Conservation (phyloP, 306 rosid species). For the Arachis hypogaea region DNA sequence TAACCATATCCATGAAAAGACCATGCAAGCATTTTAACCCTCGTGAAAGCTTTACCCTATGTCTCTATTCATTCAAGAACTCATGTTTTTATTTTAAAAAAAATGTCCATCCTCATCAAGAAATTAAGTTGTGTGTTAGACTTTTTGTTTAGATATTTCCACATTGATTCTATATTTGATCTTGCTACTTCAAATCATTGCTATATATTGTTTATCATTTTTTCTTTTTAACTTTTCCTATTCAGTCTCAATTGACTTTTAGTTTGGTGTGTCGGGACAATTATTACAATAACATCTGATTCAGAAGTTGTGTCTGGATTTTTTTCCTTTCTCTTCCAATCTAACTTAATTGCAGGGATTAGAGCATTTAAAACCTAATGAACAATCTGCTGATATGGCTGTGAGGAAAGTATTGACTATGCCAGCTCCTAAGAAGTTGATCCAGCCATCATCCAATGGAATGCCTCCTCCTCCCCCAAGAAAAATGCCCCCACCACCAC, state of each 20-base stretch:
- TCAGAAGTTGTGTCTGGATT: conserved; percentile 50
- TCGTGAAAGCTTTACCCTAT: background rate
- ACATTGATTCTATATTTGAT: conserved; percentile 11
- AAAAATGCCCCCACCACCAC: conserved; percentile 69
- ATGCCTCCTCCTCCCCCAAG: conserved; percentile 59
- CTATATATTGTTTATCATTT: conserved; percentile 16
- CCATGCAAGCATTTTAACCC: conserved; percentile 5
- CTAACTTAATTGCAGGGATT: conserved; percentile 66
- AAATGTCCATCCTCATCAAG: background rate
- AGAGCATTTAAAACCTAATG: conserved; percentile 47
- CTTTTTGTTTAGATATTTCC: conserved; percentile 14
- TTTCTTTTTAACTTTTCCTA: conserved; percentile 6
- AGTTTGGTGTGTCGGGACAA: conserved; percentile 19
- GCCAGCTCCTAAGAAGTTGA: conserved; percentile 86
- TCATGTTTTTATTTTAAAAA: background rate
- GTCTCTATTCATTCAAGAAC: background rate
- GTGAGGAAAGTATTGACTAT: conserved; percentile 71
- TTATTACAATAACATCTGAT: conserved; percentile 32
- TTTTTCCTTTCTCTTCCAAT: conserved; percentile 42
- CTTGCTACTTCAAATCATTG: conserved; percentile 1
- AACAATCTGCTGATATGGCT: conserved; percentile 44
- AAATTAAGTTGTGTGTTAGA: background rate
- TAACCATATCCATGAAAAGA: no score
- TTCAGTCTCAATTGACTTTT: conserved; percentile 34
- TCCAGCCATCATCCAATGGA: conserved; percentile 51